Evolutionary conservation across 352 stramenopile genomes (phyloP), one percentile per base, ranked within the genome.

Genomic region (Pythium phragmiticola): DNA sequence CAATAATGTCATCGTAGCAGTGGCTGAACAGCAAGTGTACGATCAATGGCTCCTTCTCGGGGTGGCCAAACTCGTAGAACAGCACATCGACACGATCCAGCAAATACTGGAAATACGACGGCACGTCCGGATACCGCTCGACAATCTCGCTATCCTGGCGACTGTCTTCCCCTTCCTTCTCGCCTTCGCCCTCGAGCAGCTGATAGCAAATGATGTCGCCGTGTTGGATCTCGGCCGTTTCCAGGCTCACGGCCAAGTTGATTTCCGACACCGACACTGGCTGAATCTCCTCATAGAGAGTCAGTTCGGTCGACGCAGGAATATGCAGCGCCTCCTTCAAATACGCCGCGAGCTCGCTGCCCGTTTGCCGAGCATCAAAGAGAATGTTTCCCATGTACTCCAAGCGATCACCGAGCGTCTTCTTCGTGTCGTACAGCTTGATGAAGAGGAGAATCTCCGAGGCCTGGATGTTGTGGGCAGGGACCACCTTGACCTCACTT

Each of bases 151-250:
- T 7, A 7, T 62, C 52, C 16, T 61, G 36, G 17, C 12, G 39
- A 7, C 17, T 36, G 11, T 36, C 16, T 23, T 41, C 7, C 9
- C 46, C 57, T 5, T 14, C 23, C 41, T 42, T 61, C 14, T 70
- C 61, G 26, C 77, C 69, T 19, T 80, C 73, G 6, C 86, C 71
- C 34, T 69, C 72, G 17, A 73, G 82, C 59, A 74, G 82, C 59
- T 94, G 85, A 50, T 83, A 94, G 62, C 86, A 92, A 52, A 96
- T 75, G 14, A 96, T 96, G 57, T 96, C 87, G 7, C 87, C 87
- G 48, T 84, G 64, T 57, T 96, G 87, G 62, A 96, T 89, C 42
- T 94, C 87, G 2, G 75, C 69, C 0, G 57, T 63, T 12, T 68
- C 59, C 0, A 96, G 68, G 0, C 72, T 84, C 26, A 56, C 55